phyloP scores from a whole-genome alignment of 768 basidiomycete genomes.

The Mycena galopus region DNA sequence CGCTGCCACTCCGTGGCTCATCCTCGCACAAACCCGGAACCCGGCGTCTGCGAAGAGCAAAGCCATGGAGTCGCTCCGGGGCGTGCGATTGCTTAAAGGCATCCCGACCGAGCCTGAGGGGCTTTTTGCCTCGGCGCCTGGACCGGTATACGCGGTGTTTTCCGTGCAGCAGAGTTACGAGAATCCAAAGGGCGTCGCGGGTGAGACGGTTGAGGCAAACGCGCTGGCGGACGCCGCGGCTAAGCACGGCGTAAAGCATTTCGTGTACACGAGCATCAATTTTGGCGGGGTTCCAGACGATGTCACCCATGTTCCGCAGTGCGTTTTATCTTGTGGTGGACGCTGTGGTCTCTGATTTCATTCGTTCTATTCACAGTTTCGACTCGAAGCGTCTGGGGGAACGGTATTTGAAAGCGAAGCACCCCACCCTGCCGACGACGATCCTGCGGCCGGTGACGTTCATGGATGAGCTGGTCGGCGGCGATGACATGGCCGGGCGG shows the following conservation, averaged over 20 bases:
- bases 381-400: constrained; percentile 29
- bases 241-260: constrained; percentile 32
- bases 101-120: constrained; percentile 6
- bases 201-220: constrained; percentile 19
- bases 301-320: constrained; percentile 29
- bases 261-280: constrained; percentile 30
- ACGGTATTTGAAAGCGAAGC: constrained; percentile 6
- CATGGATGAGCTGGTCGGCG: constrained; percentile 27
- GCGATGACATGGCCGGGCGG: neutral
- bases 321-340: too few relatives aligned
- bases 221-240: constrained; percentile 30
- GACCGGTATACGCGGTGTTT: constrained; percentile 28
- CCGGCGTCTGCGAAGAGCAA: constrained; percentile 16
- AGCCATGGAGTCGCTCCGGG: constrained; percentile 18
- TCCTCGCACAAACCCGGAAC: constrained; percentile 33
- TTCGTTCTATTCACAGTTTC: constrained; percentile 18
- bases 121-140: constrained; percentile 28
- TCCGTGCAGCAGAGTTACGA: constrained; percentile 34
- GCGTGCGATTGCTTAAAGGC: constrained; percentile 27
- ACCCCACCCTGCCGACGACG: constrained; percentile 19
- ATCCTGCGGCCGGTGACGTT: constrained; percentile 33
- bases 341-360: too few relatives aligned
- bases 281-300: constrained; percentile 2
- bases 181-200: constrained; percentile 23
- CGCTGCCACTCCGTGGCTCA: constrained; percentile 21